Conservation (phyloP, 163 green algal species). For the Coccomyxa subellipsoidea region DNA sequence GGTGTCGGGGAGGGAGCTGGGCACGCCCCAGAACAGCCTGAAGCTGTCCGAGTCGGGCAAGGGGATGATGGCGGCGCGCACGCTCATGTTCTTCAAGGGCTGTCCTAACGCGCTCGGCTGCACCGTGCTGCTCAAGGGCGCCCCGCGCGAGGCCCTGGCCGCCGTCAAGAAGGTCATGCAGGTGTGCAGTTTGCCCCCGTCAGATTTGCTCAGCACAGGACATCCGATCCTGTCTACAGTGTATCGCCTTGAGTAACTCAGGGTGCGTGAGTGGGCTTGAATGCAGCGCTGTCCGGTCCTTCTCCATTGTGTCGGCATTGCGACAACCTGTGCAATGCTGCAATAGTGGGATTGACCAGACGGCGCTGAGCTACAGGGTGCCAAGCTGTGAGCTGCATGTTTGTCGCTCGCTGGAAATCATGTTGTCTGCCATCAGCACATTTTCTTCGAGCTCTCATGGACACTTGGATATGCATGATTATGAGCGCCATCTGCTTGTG, state of each 20-base stretch:
- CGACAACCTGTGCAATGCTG: not conserved
- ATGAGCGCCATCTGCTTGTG: too few species aligned
- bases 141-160: conserved; percentile 46
- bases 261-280: too few species aligned
- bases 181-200: conserved; percentile 5
- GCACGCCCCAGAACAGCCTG: not conserved
- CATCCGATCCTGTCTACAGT: too few species aligned
- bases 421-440: not conserved
- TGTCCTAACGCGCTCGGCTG: conserved; percentile 59
- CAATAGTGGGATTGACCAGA: not conserved
- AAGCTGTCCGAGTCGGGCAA: not conserved
- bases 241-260: too few species aligned
- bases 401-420: not conserved
- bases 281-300: too few species aligned
- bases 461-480: too few species aligned
- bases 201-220: too few species aligned
- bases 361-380: not conserved
- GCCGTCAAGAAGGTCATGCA: conserved; percentile 60
- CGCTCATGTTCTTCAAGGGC: conserved; percentile 62
- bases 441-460: too few species aligned
- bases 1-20: not conserved
- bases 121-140: conserved; percentile 73
- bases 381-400: not conserved
- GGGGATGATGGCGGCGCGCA: not conserved
- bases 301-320: too few species aligned